Percentiles rank a stretch among this genome's conserved stretches.
Conservation (phyloP, 2,329 filamentous ascomycete genomes). For the Raffaelea albimanens region DNA sequence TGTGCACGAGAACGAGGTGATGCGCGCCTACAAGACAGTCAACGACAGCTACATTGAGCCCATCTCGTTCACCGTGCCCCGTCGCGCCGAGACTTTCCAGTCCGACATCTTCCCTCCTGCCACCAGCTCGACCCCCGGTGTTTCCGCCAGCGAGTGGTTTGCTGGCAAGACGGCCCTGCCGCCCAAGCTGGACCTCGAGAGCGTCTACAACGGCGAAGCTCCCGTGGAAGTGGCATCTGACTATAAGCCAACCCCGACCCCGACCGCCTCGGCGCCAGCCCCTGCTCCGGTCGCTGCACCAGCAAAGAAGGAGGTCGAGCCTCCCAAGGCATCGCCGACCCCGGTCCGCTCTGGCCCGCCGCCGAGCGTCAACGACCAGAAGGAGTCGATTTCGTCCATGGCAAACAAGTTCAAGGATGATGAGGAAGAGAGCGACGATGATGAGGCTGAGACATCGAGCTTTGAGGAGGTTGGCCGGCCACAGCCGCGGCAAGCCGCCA, state of each 20-base stretch:
- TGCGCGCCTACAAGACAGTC: constrained; percentile 94
- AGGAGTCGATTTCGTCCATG: constrained; percentile 74
- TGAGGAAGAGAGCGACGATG: constrained; percentile 43
- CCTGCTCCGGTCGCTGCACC: constrained; percentile 32
- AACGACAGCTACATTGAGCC: constrained; percentile 92
- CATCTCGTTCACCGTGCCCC: constrained; percentile 92
- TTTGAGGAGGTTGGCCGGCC: constrained; percentile 83
- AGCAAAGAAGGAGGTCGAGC: constrained; percentile 42
- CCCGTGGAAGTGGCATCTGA: constrained; percentile 67
- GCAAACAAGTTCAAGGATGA: constrained; percentile 80
- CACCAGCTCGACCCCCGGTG: constrained; percentile 66
- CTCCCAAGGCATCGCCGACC: constrained; percentile 28
- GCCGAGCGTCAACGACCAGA: constrained; percentile 72
- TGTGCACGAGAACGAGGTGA: constrained; percentile 90
- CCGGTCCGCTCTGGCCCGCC: constrained; percentile 40
- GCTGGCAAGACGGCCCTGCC: constrained; percentile 75
- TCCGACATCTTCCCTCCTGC: constrained; percentile 93
- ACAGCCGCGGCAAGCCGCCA: constrained; percentile 42
- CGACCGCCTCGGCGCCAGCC: constrained; percentile 32
- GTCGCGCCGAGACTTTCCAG: constrained; percentile 89
- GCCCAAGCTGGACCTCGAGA: constrained; percentile 88
- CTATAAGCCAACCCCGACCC: constrained; percentile 45
- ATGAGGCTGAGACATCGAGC: constrained; percentile 56
- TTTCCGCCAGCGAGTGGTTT: constrained; percentile 77
- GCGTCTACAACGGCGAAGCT: constrained; percentile 75